These are phyloP conservation scores for Allium sativum DNA, from an alignment of 106 monocot genomes.

Conservation along the genomic window DNA sequence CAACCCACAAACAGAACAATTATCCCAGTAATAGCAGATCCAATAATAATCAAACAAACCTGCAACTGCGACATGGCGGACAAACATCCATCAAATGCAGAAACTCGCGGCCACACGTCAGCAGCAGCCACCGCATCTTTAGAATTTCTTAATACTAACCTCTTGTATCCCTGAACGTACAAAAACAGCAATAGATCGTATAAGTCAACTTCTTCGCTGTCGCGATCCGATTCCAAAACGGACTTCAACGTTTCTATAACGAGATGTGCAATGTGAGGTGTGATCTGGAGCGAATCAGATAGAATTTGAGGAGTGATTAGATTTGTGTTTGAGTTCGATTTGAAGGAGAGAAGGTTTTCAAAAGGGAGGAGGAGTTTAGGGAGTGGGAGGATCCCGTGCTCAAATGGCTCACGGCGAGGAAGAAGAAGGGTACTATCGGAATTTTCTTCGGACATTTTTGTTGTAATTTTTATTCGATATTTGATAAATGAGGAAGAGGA, in stretches of 20 bases:
- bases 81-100: conserved; percentile 86
- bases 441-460: not conserved
- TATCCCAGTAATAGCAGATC: no score
- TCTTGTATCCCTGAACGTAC: conserved; percentile 73
- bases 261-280: conserved; percentile 38
- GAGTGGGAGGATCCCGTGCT: conserved; percentile 91
- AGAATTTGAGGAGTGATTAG: conserved; percentile 33
- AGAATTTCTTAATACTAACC: conserved; percentile 50
- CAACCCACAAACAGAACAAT: no score
- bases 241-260: conserved; percentile 59
- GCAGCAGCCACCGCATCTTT: conserved; percentile 71
- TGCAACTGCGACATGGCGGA: conserved; percentile 85
- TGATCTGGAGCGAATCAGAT: conserved; percentile 64
- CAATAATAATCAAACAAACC: conserved; percentile 24
- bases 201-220: conserved; percentile 22
- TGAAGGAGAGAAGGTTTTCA: conserved; percentile 40
- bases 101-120: conserved; percentile 84
- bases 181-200: conserved; percentile 69
- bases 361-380: conserved; percentile 81
- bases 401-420: conserved; percentile 79
- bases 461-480: not conserved
- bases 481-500: no score
- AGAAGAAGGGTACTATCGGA: conserved; percentile 28
- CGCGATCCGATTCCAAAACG: conserved; percentile 30
- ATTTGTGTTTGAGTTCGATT: conserved; percentile 2